Conservation (phyloP, 176 grass and related monocot genomes). For the Alopecurus myosuroides region DNA sequence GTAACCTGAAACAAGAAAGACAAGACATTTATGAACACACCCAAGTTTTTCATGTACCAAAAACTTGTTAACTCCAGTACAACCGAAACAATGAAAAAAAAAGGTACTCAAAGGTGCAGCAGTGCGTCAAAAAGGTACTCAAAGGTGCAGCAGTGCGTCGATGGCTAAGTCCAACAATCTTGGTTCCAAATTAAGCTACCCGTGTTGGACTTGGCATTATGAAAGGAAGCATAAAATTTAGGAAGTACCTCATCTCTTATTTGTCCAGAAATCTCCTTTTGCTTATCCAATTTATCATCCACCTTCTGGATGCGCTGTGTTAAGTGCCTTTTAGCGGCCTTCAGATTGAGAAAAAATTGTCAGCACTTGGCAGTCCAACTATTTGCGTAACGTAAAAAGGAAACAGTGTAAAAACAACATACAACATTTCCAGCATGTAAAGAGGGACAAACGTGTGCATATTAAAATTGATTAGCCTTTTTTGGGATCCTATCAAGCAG, state of each 20-base stretch:
- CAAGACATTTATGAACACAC: background rate
- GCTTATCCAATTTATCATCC: conserved; percentile 82
- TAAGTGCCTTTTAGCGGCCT: conserved; percentile 76
- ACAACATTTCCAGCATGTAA: background rate
- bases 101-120: too few species aligned
- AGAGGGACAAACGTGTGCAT: background rate
- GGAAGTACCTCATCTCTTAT: conserved; percentile 64
- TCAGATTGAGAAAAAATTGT: background rate
- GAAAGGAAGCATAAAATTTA: background rate
- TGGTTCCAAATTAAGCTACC: background rate
- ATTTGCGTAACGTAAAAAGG: background rate
- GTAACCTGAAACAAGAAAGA: conserved; percentile 52
- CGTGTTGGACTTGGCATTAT: background rate
- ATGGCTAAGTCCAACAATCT: background rate
- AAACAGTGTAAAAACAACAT: background rate
- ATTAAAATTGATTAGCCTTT: background rate
- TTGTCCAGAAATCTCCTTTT: conserved; percentile 66
- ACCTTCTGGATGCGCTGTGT: conserved; percentile 67
- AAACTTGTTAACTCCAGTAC: background rate
- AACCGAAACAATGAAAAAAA: background rate
- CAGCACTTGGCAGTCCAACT: background rate
- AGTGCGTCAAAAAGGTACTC: too few species aligned
- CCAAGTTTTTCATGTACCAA: background rate
- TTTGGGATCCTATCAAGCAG: background rate
- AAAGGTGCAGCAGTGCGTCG: too few species aligned